Base-by-base conservation (phyloP, 108 stramenopile species). In the Fragilariopsis cylindrus region DNA sequence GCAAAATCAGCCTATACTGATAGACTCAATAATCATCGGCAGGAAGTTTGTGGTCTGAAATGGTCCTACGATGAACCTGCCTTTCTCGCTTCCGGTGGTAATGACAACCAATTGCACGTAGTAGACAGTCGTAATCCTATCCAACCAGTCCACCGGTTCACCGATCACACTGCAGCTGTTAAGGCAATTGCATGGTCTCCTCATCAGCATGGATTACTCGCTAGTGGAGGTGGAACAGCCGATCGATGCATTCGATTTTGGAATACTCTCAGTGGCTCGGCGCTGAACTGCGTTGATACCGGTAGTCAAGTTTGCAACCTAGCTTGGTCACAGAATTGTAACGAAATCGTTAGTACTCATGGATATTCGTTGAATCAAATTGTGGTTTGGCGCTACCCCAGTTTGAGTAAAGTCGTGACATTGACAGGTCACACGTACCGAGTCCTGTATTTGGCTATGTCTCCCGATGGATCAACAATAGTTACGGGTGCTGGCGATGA, bases 401-500 rank as follows among this genome's bases (percentile, higher is more conserved):
- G 84, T 71, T 94, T 99, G 94, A 88, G 86, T 57, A 98, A 98
- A 83, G 91, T 98, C 41, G 97, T 96, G 39, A 98, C 98, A 0
- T 76, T 99, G 60, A 97, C 97, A 3, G 99, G 99, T 5, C 99
- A 99, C 77, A 97, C 97, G 0, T 92, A 85, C 72, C 81, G 99
- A 46, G 99, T 99, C 19, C 81, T 99, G 7, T 99, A 97, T 87
- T 72, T 99, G 65, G 96, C 98, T 60, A 88, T 98, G 70, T 94
- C 84, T 4, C 99, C 99, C 3, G 98, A 99, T 76, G 98, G 97
- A 49, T 94, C 91, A 54, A 98, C 97, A 2, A 95, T 98, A 67
- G 98, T 98, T 19, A 99, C 99, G 5, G 99, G 99, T 41, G 99
- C 99, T 19, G 99, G 98, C 19, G 99, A 99, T 73, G 99, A 99